Conservation (phyloP, 1,284 basidiomycete genomes). For the Coniferiporia sulphurascens region DNA sequence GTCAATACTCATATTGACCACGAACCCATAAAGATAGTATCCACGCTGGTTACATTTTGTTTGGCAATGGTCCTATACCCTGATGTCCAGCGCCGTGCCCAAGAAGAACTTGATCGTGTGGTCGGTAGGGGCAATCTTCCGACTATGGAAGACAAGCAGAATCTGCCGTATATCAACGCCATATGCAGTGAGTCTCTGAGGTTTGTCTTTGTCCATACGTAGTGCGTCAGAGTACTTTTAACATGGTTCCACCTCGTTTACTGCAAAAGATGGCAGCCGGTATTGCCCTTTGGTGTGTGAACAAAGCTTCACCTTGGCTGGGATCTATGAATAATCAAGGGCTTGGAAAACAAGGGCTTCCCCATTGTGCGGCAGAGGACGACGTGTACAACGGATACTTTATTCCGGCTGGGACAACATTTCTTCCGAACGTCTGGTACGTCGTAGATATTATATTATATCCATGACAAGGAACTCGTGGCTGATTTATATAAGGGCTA, state of each 20-base stretch:
- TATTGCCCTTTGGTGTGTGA: conserved; percentile 12
- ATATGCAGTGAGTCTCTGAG: conserved; percentile 18
- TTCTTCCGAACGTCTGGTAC: conserved; percentile 20
- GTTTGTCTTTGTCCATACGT: neutral
- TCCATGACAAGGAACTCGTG: neutral
- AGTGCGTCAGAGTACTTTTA: no score
- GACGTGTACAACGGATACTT: conserved; percentile 20
- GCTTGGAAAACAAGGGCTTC: conserved; percentile 1
- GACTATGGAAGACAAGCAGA: conserved; percentile 19
- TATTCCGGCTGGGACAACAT: conserved; percentile 18
- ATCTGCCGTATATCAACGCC: conserved; percentile 23
- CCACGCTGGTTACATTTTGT: conserved; percentile 15
- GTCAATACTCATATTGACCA: neutral
- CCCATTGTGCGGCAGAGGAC: conserved; percentile 17
- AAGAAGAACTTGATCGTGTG: conserved; percentile 20
- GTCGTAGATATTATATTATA: neutral
- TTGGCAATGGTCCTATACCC: conserved; percentile 20
- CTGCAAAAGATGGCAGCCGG: conserved; percentile 17
- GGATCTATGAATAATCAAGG: neutral
- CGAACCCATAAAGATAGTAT: conserved; percentile 3
- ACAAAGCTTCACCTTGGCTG: neutral
- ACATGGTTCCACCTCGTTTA: neutral
- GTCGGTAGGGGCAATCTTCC: conserved; percentile 21
- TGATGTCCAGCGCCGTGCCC: conserved; percentile 15
- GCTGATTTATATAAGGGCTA: conserved; percentile 19